Evolutionary conservation across 371 early-diverging fungal genomes (phyloP), one percentile per base, ranked within the genome.

Genomic region (Mucor piriformis): DNA sequence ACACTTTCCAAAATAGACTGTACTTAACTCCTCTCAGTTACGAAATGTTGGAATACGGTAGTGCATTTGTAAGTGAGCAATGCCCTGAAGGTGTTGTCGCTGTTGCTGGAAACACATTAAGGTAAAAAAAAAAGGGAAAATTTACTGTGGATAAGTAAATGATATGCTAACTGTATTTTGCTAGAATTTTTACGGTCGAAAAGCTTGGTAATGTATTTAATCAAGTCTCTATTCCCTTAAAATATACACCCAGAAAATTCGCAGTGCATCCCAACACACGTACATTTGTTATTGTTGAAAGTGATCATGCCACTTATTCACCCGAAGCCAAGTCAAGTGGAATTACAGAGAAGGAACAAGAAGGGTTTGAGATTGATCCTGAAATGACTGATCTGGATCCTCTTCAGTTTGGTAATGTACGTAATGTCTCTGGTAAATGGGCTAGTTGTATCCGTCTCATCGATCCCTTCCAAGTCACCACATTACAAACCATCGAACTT

Each of bases 1-100:
- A 92, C 69, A 88, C 86, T 20, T 85, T 84, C 74, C 92, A 92
- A 61, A 84, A 84, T 0, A 80, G 94, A 35, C 53, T 79, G 6
- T 64, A 76, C 29, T 52, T 81, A 13, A 74, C 74, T 6, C 87
- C 88, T 6, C 69, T 88, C 37, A 83, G 88, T 50, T 93, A 92
- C 61, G 91, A 92, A 29, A 70, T 77, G 63, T 71, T 96, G 24
- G 92, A 92, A 72, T 91, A 77, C 63, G 97, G 92, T 18, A 82
- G 92, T n/a, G 83, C 86, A 7, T 94, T 98, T 61, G 76, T 79
- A n/a, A 93, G 94, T 15, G 95, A 94, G 53, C 94, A 92, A 67
- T 92, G 91, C 44, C 83, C 91, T 0, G 95, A 94, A 65, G 96
- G 95, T 32, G 81, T 97, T 11, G 96, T 95, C 1, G 92, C 93